Percentiles rank a stretch among this genome's conserved stretches.
These are phyloP conservation scores for Dactylellina parvicollis DNA, from an alignment of 2,329 filamentous ascomycete genomes.

Conservation along the genomic window DNA sequence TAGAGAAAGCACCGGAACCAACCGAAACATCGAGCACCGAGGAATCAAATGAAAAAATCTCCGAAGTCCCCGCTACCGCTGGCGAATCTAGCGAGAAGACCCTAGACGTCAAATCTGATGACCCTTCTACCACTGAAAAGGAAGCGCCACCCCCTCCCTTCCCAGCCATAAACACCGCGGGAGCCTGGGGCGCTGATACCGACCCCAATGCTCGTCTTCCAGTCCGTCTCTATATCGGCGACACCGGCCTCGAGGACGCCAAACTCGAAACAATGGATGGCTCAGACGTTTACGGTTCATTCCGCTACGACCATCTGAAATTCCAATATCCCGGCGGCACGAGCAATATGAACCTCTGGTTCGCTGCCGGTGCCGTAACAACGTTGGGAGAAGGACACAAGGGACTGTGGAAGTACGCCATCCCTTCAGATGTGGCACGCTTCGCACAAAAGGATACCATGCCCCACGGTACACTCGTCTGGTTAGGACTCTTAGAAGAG, in stretches of 20 bases:
- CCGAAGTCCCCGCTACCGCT: slow-evolving; percentile 28
- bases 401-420: slow-evolving; percentile 71
- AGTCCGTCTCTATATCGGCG: slow-evolving; percentile 38
- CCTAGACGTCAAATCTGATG: slow-evolving; percentile 11
- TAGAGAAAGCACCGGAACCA: slow-evolving; percentile 58
- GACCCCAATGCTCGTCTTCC: slow-evolving; percentile 33
- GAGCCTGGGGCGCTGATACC: slow-evolving; percentile 25
- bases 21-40: slow-evolving; percentile 51
- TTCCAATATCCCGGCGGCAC: slow-evolving; percentile 53
- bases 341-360: slow-evolving; percentile 66
- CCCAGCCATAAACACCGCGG: slow-evolving; percentile 37
- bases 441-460: slow-evolving; percentile 68
- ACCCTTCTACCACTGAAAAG: slow-evolving; percentile 7
- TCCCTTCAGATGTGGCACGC: slow-evolving; percentile 66
- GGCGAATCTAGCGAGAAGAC: slow-evolving; percentile 35
- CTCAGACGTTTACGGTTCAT: slow-evolving; percentile 61
- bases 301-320: slow-evolving; percentile 60
- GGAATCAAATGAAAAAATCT: slow-evolving; percentile 7
- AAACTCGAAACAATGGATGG: slow-evolving; percentile 49
- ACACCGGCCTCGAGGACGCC: slow-evolving; percentile 41
- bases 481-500: slow-evolving; percentile 66
- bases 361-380: slow-evolving; percentile 67
- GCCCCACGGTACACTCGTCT: slow-evolving; percentile 70
- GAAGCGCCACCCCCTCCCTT: slow-evolving; percentile 39
- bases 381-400: slow-evolving; percentile 69